Conservation (phyloP, 129 eudicot species). For the Flaveria trinervia region DNA sequence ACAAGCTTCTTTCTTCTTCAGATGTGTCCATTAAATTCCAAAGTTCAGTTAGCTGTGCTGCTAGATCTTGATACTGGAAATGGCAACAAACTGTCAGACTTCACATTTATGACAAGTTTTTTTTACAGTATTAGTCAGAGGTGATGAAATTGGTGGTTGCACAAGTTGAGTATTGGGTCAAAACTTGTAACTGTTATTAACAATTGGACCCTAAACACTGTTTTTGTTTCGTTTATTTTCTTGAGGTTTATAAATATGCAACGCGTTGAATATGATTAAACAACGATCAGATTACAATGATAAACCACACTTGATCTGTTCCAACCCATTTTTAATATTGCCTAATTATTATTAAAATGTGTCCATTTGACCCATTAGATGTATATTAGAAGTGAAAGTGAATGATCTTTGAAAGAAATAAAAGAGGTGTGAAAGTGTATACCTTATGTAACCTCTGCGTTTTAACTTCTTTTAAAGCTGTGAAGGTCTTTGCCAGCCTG, state of each 20-base stretch:
- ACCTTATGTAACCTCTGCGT: slow-evolving; percentile 88
- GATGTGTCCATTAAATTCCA: slow-evolving; percentile 97
- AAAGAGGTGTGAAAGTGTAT: slow-evolving; percentile 12
- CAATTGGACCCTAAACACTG: too few relatives aligned
- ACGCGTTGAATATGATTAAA: too few relatives aligned
- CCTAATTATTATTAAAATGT: neutral
- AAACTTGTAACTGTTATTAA: too few relatives aligned
- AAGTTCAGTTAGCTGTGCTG: slow-evolving; percentile 70
- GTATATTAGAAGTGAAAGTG: neutral
- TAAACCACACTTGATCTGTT: neutral
- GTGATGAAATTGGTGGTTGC: too few relatives aligned
- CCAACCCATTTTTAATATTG: too few relatives aligned
- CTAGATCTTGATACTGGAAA: slow-evolving; percentile 86
- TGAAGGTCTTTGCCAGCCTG: slow-evolving; percentile 67
- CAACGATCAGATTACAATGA: neutral
- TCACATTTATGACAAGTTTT: too few relatives aligned
- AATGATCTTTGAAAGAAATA: neutral
- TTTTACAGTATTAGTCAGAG: too few relatives aligned
- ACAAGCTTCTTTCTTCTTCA: slow-evolving; percentile 72
- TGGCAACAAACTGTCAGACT: neutral
- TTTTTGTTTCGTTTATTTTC: too few relatives aligned
- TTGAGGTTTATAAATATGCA: too few relatives aligned
- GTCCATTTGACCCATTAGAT: neutral
- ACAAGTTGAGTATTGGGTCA: too few relatives aligned
- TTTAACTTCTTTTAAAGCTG: slow-evolving; percentile 75